Base-by-base conservation (phyloP, 1,284 basidiomycete species). In the Cutaneotrichosporon spelunceum region DNA sequence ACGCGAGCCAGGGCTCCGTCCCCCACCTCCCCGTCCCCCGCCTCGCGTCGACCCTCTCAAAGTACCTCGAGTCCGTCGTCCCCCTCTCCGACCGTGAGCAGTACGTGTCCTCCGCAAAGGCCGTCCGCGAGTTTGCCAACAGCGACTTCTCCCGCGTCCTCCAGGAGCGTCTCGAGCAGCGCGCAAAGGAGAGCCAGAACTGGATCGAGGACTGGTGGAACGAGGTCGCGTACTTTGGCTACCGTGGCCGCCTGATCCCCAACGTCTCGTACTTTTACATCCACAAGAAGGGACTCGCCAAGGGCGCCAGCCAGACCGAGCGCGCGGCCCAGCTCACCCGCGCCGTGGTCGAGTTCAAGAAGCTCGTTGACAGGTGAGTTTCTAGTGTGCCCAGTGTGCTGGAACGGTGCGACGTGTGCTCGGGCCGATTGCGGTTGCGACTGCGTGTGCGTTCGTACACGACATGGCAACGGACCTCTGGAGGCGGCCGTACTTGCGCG, bases 181-280 rank as follows among this genome's bases (percentile, higher is more conserved):
- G 93, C 5, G 91, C 91, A 0, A 64, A 68, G 29, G 74, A 75
- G 48, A 79, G 77, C 62, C 85, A 85, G 68, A 94, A 84, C 81
- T 99, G 95, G 95, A 83, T 99, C 34, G 84, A 85, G 59, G 92
- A 96, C 61, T 99, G 95, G 95, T 99, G 95, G 95, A 96, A 98
- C 79, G 91, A 97, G 47, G 85, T 79, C 10, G 94, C 93, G 26
- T 84, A 84, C 74, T 80, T 82, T 78, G 75, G 76, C 11, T 80
- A 79, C 65, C 72, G 83, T 36, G 83, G 96, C 69, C 88, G 94
- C 6, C 90, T 97, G 39, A 88, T 97, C 27, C 92, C 95, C 24
- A 91, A 88, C 72, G 93, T 96, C 71, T 92, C 88, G 83, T 99
- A 99, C 82, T 99, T 90, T 81, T 98, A 93, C 78, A 84, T 93